A percentile compares a stretch with the other conserved stretches of the same genome.
These are phyloP conservation scores for Leccinum subfulvum DNA, from an alignment of 1,284 basidiomycete genomes.

Conservation along the genomic window DNA sequence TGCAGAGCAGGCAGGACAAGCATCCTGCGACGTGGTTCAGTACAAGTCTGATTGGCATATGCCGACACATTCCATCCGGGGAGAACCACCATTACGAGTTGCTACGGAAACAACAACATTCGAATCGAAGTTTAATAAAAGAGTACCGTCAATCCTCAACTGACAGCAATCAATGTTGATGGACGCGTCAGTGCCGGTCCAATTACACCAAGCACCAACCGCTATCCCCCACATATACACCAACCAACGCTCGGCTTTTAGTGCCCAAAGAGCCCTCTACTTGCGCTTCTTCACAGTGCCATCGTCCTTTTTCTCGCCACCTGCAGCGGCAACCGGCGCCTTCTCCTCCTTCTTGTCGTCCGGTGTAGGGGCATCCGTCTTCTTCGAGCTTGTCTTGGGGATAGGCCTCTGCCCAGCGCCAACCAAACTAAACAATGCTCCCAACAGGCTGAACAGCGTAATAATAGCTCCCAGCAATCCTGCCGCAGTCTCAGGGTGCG, in stretches of 20 bases:
- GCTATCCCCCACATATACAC: conserved; percentile 16
- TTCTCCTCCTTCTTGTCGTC: conserved; percentile 66
- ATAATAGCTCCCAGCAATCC: conserved; percentile 71
- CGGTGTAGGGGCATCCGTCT: conserved; percentile 62
- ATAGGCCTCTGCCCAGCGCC: conserved; percentile 70
- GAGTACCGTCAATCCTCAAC: conserved; percentile 5
- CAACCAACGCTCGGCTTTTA: conserved; percentile 11
- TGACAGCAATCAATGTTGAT: conserved; percentile 11
- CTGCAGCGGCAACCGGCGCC: conserved; percentile 66
- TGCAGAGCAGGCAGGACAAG: conserved; percentile 32
- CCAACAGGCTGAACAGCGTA: conserved; percentile 82
- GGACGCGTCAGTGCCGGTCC: not conserved
- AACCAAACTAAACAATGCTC: conserved; percentile 75
- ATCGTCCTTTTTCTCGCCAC: conserved; percentile 59
- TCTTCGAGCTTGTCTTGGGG: conserved; percentile 68
- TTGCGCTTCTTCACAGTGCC: conserved; percentile 33
- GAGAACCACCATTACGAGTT: conserved; percentile 25
- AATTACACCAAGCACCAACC: not conserved
- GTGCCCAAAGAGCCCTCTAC: conserved; percentile 16
- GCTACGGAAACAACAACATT: conserved; percentile 24
- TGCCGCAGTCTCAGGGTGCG: conserved; percentile 81
- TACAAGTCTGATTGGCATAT: conserved; percentile 11
- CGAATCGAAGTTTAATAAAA: conserved; percentile 9
- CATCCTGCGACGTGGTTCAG: conserved; percentile 20
- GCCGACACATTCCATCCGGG: not conserved